Percentiles rank a stretch among this genome's conserved stretches.
These are phyloP conservation scores for Pleoardoris graminearum DNA, from an alignment of 2,329 filamentous ascomycete species.

Conservation along the genomic window DNA sequence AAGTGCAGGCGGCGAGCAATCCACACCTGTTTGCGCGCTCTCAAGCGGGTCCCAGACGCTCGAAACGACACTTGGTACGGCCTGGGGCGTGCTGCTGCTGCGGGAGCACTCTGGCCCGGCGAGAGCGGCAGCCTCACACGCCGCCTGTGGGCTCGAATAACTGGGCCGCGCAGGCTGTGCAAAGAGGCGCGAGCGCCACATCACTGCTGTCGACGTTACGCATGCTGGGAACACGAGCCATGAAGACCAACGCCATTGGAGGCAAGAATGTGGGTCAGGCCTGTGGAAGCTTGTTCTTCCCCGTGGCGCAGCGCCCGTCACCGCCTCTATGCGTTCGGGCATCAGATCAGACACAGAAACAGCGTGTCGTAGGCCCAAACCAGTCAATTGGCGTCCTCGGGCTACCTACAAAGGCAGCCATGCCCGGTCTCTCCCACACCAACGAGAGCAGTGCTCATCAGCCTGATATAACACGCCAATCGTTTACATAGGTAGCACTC, in stretches of 20 bases:
- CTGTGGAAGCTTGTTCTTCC: background rate
- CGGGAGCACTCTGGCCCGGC: background rate
- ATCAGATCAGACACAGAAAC: background rate
- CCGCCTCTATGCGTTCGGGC: background rate
- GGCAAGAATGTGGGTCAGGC: too few relatives aligned
- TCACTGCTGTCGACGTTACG: background rate
- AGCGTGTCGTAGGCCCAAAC: slow-evolving; percentile 1
- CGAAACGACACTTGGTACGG: background rate
- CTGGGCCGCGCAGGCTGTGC: slow-evolving; percentile 2
- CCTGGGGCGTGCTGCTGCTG: background rate
- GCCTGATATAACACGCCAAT: slow-evolving; percentile 14
- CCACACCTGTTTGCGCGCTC: too few relatives aligned
- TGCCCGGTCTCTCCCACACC: slow-evolving; percentile 6
- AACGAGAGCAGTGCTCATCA: slow-evolving; percentile 1
- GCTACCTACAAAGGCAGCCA: slow-evolving; percentile 11
- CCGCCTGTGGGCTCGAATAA: background rate
- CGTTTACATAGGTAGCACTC: too few relatives aligned
- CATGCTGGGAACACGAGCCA: too few relatives aligned
- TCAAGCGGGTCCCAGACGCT: background rate
- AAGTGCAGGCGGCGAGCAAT: background rate
- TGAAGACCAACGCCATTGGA: too few relatives aligned
- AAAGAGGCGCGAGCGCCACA: background rate
- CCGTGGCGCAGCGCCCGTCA: background rate
- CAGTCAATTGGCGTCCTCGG: slow-evolving; percentile 7
- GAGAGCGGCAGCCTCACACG: slow-evolving; percentile 2